Evolutionary conservation across 1,284 basidiomycete genomes (phyloP), one percentile per base, ranked within the genome.

Genomic region (Ceratobasidium sp.): DNA sequence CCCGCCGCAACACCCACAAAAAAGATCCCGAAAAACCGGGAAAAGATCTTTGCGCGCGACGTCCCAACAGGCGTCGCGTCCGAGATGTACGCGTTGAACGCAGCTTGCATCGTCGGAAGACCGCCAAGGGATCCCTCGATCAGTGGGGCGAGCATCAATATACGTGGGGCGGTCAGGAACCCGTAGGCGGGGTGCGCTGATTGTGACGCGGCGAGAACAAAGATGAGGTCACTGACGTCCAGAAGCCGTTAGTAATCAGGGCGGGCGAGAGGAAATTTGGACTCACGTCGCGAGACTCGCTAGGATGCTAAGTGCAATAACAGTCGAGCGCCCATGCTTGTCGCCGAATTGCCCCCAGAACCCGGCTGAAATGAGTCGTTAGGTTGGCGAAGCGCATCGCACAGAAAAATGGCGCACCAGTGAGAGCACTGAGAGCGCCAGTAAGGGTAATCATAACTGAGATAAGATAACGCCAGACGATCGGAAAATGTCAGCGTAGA

Each of bases 311-410:
- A 90, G 82, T 13, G 90, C 88, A 69, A 97, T 86, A 41, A 96
- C 89, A 57, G 85, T 87, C 4, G 88, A 92, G 32, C 95, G 86
- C 11, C 95, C 95, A 73, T 90, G 82, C 21, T 88, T 84, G 79
- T 96, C 94, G 8, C 93, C 90, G 55, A 91, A 90, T 73, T 87
- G 87, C 44, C 93, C 93, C 95, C 95, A 98, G 86, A 89, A 94
- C 9, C 92, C 93, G 0, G 94, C 94, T n/a, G n/a, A n/a, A n/a
- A n/a, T n/a, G n/a, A n/a, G n/a, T n/a, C n/a, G n/a, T n/a, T n/a
- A n/a, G n/a, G n/a, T n/a, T n/a, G n/a, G n/a, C n/a, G n/a, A n/a
- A n/a, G n/a, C 54, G 54, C 54, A 57, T 9, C 18, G 54, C 30
- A 35, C 54, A 57, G 47, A 8, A 35, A 23, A 57, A n/a, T n/a